A percentile compares a stretch with the other conserved stretches of the same genome.
phyloP scores from a whole-genome alignment of 441 rosid genomes.

The Biscutella laevigata region DNA sequence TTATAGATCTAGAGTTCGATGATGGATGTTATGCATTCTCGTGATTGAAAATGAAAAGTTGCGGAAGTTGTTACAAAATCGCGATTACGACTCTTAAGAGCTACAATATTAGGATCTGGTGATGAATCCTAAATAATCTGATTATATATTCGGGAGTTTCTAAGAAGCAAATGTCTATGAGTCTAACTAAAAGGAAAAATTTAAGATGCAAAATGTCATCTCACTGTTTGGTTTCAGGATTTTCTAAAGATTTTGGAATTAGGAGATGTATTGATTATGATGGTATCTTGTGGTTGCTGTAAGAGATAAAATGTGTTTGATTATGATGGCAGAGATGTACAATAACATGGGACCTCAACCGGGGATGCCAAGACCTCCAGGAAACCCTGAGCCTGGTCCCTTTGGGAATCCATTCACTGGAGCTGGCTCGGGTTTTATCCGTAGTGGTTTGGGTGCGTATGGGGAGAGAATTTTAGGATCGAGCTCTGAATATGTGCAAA shows the following conservation, averaged over 20 bases:
- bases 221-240: background rate
- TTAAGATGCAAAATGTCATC: background rate
- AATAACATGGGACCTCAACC: constrained; percentile 61
- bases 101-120: background rate
- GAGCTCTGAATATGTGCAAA: constrained; percentile 94
- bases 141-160: too few relatives aligned
- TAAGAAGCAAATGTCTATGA: background rate
- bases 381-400: constrained; percentile 60
- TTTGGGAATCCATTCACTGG: constrained; percentile 85
- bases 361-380: constrained; percentile 57
- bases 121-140: too few relatives aligned
- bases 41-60: background rate
- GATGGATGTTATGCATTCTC: constrained; percentile 1
- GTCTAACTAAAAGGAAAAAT: too few relatives aligned
- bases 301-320: background rate
- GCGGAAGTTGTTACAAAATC: background rate
- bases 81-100: background rate
- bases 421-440: constrained; percentile 84
- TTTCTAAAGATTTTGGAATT: background rate
- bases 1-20: constrained; percentile 2
- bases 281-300: background rate
- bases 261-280: background rate
- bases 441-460: constrained; percentile 79
- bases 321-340: constrained; percentile 55
- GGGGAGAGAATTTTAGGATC: constrained; percentile 82